Conservation (phyloP, 2,329 filamentous ascomycete genomes). For the Xylariaceae sp. region DNA sequence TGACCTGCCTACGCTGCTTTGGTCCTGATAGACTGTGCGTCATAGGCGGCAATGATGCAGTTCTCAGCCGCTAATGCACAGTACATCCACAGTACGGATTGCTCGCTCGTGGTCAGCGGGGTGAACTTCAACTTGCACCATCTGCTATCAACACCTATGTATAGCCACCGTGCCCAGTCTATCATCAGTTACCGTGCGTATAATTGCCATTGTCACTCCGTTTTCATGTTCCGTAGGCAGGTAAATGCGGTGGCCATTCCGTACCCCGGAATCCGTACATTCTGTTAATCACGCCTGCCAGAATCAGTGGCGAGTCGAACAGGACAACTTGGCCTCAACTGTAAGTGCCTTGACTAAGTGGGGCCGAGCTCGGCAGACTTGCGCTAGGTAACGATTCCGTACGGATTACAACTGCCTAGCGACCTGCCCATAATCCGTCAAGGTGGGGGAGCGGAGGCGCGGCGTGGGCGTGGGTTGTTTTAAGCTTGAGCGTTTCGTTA, state of each 20-base stretch:
- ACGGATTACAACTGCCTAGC: neutral
- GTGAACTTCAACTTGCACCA: too few species aligned
- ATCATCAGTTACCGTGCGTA: neutral
- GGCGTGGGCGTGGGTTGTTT: neutral
- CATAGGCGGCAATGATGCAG: constrained; percentile 5
- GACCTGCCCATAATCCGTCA: neutral
- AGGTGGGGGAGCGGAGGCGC: neutral
- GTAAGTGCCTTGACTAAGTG: neutral
- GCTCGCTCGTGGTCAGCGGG: neutral
- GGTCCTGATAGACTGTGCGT: constrained; percentile 5
- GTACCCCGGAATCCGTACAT: neutral
- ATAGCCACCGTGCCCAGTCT: neutral
- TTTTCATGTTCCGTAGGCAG: neutral
- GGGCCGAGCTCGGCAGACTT: neutral
- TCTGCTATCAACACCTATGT: too few species aligned
- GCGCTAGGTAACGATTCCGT: neutral
- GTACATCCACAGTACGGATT: neutral
- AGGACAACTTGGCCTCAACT: constrained; percentile 20
- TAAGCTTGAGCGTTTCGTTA: too few species aligned
- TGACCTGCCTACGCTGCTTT: neutral
- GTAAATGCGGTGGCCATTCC: neutral
- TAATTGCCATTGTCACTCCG: too few species aligned
- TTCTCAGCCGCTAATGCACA: neutral
- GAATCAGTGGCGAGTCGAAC: constrained; percentile 11
- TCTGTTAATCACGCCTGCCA: constrained; percentile 4